A percentile compares a stretch with the other conserved stretches of the same genome.
phyloP scores from a whole-genome alignment of 1,139 yeast species.

The Blastobotrys arbuscula region DNA sequence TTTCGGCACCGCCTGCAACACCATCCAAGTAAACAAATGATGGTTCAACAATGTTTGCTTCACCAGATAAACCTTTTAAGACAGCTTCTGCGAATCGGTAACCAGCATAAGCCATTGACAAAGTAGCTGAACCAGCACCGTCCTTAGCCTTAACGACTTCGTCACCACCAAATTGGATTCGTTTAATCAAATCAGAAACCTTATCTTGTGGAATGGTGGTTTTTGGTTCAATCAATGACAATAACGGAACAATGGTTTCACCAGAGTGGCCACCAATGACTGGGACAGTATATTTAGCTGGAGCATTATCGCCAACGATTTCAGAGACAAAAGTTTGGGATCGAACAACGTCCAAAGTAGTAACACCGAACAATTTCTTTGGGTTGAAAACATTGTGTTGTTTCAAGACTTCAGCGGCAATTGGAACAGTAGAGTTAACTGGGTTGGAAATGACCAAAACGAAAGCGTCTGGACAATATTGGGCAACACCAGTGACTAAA shows the following conservation, averaged over 20 bases:
- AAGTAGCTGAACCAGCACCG: constrained; percentile 98
- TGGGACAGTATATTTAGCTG: constrained; percentile 39
- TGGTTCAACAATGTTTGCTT: constrained; percentile 67
- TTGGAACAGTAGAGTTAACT: constrained; percentile 97
- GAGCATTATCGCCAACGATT: constrained; percentile 58
- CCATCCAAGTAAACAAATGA: constrained; percentile 47
- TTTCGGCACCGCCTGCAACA: constrained; percentile 35
- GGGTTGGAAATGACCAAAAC: constrained; percentile 91
- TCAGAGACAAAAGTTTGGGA: constrained; percentile 87
- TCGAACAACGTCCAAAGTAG: constrained; percentile 92
- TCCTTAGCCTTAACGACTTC: constrained; percentile 98
- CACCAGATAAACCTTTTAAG: constrained; percentile 56
- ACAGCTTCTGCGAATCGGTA: constrained; percentile 89
- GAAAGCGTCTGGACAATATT: constrained; percentile 81
- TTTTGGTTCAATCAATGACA: constrained; percentile 58
- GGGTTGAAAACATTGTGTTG: constrained; percentile 85
- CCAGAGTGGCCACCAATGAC: constrained; percentile 99
- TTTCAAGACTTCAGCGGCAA: constrained; percentile 91
- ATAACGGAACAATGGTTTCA: constrained; percentile 92
- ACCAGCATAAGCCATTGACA: constrained; percentile 99
- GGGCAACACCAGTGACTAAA: constrained; percentile 84
- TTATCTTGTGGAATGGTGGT: constrained; percentile 46
- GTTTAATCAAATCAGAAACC: constrained; percentile 69
- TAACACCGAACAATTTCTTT: constrained; percentile 89
- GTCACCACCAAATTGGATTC: constrained; percentile 98